Conservation (phyloP, 495 filamentous ascomycete species). For the Oidiodendron maius region DNA sequence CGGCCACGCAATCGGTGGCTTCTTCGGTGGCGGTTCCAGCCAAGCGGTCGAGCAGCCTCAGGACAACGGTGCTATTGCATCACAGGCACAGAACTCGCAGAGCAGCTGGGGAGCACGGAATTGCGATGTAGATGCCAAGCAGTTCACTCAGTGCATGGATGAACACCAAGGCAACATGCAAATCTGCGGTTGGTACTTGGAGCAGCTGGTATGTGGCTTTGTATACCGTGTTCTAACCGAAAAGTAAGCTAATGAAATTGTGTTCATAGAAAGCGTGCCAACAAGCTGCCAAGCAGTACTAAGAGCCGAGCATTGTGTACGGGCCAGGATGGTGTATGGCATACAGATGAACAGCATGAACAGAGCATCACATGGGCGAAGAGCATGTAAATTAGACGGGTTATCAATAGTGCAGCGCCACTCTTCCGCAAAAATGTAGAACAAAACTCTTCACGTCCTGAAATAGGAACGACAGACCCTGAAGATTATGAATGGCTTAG, state of each 20-base stretch:
- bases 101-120: conserved; percentile 35
- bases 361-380: conserved; percentile 4
- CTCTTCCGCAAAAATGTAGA: conserved; percentile 4
- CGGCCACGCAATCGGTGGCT: conserved; percentile 86
- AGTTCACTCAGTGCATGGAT: conserved; percentile 93
- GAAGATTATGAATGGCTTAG: too few relatives aligned
- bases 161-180: conserved; percentile 88
- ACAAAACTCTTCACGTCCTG: not conserved
- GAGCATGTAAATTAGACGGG: conserved; percentile 14
- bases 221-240: not conserved
- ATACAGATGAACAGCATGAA: not conserved
- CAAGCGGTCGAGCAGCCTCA: conserved; percentile 49
- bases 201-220: conserved; percentile 61
- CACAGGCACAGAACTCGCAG: conserved; percentile 31
- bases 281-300: conserved; percentile 81
- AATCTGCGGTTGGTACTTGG: conserved; percentile 96
- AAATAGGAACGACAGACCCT: too few relatives aligned
- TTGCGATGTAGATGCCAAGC: conserved; percentile 74
- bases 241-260: conserved; percentile 14
- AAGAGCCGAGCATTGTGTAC: conserved; percentile 23
- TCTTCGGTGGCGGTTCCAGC: conserved; percentile 65
- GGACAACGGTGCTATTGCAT: conserved; percentile 30
- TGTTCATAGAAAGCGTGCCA: conserved; percentile 79
- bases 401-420: conserved; percentile 4
- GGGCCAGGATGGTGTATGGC: not conserved